Conservation (phyloP, 257 asterid species). For the Ilex asprella region DNA sequence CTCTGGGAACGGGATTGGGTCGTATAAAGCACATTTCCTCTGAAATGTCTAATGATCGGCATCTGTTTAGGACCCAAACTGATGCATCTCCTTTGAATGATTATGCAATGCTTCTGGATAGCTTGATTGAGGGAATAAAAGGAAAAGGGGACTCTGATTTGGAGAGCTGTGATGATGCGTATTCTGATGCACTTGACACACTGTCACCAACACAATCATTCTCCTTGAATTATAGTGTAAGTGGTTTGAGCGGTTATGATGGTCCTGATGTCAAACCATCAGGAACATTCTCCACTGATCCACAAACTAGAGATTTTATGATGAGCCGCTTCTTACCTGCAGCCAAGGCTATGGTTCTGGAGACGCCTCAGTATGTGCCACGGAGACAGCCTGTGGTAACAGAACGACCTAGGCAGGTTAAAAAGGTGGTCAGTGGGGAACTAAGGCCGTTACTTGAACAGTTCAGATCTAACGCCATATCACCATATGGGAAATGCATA, state of each 20-base stretch:
- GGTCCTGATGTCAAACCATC: conserved; percentile 46
- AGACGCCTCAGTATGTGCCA: conserved; percentile 47
- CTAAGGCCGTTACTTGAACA: conserved; percentile 45
- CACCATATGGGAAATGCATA: conserved; percentile 24
- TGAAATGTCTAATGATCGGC: conserved; percentile 45
- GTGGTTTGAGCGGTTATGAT: conserved; percentile 61
- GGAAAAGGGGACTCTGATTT: conserved; percentile 44
- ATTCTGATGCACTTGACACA: conserved; percentile 52
- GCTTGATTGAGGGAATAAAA: conserved; percentile 51
- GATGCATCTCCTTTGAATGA: conserved; percentile 45
- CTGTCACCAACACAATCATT: conserved; percentile 46
- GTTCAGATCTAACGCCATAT: conserved; percentile 25
- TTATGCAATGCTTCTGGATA: conserved; percentile 73
- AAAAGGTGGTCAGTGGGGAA: conserved; percentile 46
- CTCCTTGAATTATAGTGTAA: conserved; percentile 54
- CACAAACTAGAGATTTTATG: conserved; percentile 74
- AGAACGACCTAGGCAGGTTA: conserved; percentile 41
- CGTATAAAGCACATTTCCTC: conserved; percentile 39
- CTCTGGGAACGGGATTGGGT: conserved; percentile 53
- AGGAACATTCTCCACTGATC: conserved; percentile 46
- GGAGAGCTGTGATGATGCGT: conserved; percentile 44
- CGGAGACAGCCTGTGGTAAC: conserved; percentile 36
- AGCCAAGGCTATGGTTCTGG: conserved; percentile 79
- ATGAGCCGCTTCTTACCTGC: conserved; percentile 87
- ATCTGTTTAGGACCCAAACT: conserved; percentile 29